Evolutionary conservation across 257 asterid species (phyloP).

Genomic region (Nicotiana obtusifolia): DNA sequence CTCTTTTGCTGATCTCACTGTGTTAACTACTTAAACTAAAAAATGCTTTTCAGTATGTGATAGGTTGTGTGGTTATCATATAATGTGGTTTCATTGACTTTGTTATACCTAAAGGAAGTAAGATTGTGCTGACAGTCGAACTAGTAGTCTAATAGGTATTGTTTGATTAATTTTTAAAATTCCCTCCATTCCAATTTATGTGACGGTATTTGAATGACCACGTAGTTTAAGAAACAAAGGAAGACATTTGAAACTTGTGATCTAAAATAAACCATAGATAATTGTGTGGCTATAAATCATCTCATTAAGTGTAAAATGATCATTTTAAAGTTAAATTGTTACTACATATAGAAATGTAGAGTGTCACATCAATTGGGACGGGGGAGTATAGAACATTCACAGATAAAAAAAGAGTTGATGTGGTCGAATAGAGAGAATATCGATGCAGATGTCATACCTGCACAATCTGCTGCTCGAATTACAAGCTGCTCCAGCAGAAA

Average conservation of each 20-base stretch:
- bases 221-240: too few relatives aligned
- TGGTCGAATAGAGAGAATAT: not conserved
- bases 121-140: not conserved
- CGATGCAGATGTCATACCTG: conserved; percentile 42
- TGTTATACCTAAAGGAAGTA: not conserved
- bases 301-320: too few relatives aligned
- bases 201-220: too few relatives aligned
- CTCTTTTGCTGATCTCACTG: not conserved
- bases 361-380: too few relatives aligned
- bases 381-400: not conserved
- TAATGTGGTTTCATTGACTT: not conserved
- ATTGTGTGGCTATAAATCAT: too few relatives aligned
- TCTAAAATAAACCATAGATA: too few relatives aligned
- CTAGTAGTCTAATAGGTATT: not conserved
- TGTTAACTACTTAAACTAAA: not conserved
- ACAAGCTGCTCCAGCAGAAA: conserved; percentile 83
- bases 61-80: not conserved
- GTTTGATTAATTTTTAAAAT: not conserved
- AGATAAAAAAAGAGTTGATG: not conserved
- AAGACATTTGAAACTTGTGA: too few relatives aligned
- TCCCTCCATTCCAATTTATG: too few relatives aligned
- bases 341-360: too few relatives aligned
- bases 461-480: conserved; percentile 89
- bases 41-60: not conserved
- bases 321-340: too few relatives aligned